Percentiles rank a stretch among this genome's conserved stretches.
These are phyloP conservation scores for Trametes gibbosa DNA, from an alignment of 768 basidiomycete genomes.

Conservation along the genomic window DNA sequence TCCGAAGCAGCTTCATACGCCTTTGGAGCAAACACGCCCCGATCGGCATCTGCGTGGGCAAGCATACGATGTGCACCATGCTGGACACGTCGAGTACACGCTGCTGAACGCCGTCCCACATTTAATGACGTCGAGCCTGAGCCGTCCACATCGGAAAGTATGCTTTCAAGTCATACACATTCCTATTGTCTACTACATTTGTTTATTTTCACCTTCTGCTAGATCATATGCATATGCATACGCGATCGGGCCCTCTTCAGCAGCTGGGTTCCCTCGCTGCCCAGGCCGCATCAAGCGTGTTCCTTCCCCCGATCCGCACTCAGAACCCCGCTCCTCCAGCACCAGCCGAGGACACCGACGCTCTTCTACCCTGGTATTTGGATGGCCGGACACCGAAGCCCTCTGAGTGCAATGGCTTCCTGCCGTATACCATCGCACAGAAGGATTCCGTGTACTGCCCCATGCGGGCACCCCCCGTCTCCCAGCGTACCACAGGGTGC, in stretches of 20 bases:
- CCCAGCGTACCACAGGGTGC: neutral
- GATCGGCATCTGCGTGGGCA: neutral
- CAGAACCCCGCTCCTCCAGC: neutral
- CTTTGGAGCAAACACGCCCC: neutral
- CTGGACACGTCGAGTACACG: neutral
- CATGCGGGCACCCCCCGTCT: neutral
- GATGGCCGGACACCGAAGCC: neutral
- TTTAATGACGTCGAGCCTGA: neutral
- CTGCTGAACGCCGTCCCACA: neutral
- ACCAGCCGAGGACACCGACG: neutral
- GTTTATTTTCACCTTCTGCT: neutral
- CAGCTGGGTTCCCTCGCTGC: neutral
- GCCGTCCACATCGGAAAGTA: neutral
- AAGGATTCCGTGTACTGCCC: neutral
- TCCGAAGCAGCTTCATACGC: neutral
- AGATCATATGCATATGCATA: neutral
- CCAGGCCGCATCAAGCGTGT: neutral
- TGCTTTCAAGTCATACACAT: neutral
- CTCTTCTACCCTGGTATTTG: neutral
- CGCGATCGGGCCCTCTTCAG: neutral
- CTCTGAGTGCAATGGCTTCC: neutral
- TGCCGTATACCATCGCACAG: neutral
- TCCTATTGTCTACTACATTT: neutral
- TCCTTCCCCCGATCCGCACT: neutral
- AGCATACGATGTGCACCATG: neutral